phyloP scores from a whole-genome alignment of 2,329 filamentous ascomycete genomes.

The Cladosporium sp. region DNA sequence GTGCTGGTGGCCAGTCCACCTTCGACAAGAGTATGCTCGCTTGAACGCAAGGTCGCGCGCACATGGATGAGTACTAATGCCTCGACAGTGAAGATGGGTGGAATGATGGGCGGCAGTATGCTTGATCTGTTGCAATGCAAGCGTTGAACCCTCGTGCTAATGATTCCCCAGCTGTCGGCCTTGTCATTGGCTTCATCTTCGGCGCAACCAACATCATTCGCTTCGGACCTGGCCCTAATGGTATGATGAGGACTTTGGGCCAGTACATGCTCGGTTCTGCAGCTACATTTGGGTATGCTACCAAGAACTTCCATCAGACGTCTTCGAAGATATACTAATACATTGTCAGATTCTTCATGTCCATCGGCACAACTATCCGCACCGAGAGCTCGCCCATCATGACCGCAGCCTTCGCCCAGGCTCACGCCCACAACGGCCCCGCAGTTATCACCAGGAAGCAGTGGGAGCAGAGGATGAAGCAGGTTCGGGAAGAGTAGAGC shows the following conservation, averaged over 20 bases:
- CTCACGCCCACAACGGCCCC: conserved; percentile 54
- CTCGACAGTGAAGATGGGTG: conserved; percentile 85
- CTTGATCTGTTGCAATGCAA: conserved; percentile 21
- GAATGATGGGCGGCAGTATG: conserved; percentile 97
- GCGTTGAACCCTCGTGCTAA: not conserved
- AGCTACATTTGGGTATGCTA: conserved; percentile 82
- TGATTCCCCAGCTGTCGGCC: conserved; percentile 68
- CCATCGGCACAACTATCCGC: conserved; percentile 92
- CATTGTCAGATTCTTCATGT: conserved; percentile 81
- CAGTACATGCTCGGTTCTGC: conserved; percentile 97
- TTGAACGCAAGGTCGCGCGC: conserved; percentile 3
- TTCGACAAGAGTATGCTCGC: conserved; percentile 63
- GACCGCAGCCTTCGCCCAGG: conserved; percentile 69
- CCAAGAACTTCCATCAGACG: too few species aligned
- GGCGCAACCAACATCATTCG: conserved; percentile 89
- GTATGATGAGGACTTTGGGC: conserved; percentile 87
- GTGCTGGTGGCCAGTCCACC: conserved; percentile 55
- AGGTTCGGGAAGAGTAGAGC: conserved; percentile 6
- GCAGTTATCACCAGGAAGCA: conserved; percentile 64
- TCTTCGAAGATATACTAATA: conserved; percentile 19
- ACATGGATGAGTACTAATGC: conserved; percentile 15
- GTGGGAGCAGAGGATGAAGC: conserved; percentile 21
- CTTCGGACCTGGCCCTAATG: conserved; percentile 88
- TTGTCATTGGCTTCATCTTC: conserved; percentile 97
- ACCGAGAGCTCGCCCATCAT: conserved; percentile 78